phyloP scores from a whole-genome alignment of 148 eudicot species.

The Chenopodium formosanum region DNA sequence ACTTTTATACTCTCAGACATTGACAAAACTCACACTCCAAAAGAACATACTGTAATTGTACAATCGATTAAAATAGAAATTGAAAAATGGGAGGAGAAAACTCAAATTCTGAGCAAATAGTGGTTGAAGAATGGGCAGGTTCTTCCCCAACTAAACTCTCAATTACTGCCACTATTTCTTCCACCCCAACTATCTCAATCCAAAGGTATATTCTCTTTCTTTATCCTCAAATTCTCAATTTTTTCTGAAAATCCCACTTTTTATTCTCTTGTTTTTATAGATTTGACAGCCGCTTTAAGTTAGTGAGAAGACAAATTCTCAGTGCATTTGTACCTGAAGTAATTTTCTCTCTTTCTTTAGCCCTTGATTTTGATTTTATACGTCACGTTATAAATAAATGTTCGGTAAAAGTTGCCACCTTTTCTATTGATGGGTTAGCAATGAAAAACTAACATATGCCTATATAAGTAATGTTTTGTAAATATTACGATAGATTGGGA shows the following conservation, averaged over 20 bases:
- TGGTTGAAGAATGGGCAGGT: constrained; percentile 77
- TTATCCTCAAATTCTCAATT: not conserved
- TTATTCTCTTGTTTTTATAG: constrained; percentile 18
- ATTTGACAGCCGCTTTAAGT: constrained; percentile 51
- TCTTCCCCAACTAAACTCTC: constrained; percentile 54
- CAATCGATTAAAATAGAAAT: too few relatives aligned
- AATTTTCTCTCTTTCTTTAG: not conserved
- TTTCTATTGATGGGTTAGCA: not conserved
- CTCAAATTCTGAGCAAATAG: constrained; percentile 6
- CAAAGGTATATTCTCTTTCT: constrained; percentile 24
- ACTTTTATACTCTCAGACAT: too few relatives aligned
- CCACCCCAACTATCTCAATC: constrained; percentile 35
- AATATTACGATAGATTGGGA: not conserved
- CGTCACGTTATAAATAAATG: too few relatives aligned
- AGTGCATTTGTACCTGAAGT: constrained; percentile 93
- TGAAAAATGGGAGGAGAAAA: constrained; percentile 5
- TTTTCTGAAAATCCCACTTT: not conserved
- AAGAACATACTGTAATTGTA: too few relatives aligned
- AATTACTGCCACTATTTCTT: constrained; percentile 55
- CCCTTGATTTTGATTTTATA: not conserved
- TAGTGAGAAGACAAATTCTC: constrained; percentile 46
- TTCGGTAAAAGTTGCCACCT: not conserved
- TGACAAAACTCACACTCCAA: too few relatives aligned
- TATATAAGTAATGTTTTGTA: too few relatives aligned
- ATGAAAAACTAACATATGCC: too few relatives aligned